Evolutionary conservation across 2,329 filamentous ascomycete genomes (phyloP).

Genomic region (Westerdykella sp.): DNA sequence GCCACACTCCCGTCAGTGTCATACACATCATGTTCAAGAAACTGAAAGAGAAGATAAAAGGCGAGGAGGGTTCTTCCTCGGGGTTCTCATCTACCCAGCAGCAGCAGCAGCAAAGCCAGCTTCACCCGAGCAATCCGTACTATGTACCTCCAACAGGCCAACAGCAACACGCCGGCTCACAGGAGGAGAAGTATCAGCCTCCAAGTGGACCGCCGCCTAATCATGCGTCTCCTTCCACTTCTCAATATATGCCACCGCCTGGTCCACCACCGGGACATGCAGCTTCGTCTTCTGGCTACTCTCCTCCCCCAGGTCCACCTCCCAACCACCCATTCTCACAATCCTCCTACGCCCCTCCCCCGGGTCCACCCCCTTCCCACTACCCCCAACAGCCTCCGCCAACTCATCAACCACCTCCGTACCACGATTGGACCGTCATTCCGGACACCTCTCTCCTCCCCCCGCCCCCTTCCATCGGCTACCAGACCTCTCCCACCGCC

Average conservation of each 20-base stretch:
- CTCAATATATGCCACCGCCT: slow-evolving; percentile 10
- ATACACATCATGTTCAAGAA: slow-evolving; percentile 29
- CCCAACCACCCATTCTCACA: slow-evolving; percentile 11
- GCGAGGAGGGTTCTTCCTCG: slow-evolving; percentile 18
- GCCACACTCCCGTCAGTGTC: neutral
- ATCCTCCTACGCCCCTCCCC: slow-evolving; percentile 18
- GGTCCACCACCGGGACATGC: slow-evolving; percentile 16
- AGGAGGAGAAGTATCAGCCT: slow-evolving; percentile 22
- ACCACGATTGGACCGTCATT: slow-evolving; percentile 67
- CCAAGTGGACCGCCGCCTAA: slow-evolving; percentile 7
- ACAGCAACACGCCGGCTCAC: slow-evolving; percentile 10
- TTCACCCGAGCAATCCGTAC: slow-evolving; percentile 22
- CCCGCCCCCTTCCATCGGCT: slow-evolving; percentile 62
- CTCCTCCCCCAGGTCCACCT: slow-evolving; percentile 26
- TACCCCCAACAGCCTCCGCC: slow-evolving; percentile 30
- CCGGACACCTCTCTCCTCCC: slow-evolving; percentile 68
- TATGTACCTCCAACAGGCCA: slow-evolving; percentile 13
- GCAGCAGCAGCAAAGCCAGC: slow-evolving; percentile 13
- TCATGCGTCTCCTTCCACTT: slow-evolving; percentile 2
- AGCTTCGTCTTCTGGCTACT: slow-evolving; percentile 15
- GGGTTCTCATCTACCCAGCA: slow-evolving; percentile 7
- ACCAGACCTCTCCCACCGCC: slow-evolving; percentile 59
- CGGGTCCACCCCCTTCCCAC: slow-evolving; percentile 20
- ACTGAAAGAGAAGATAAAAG: slow-evolving; percentile 31
- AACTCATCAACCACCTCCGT: slow-evolving; percentile 46